Evolutionary conservation across 2,329 filamentous ascomycete species (phyloP).

Genomic region (Paecilomyces niveus): DNA sequence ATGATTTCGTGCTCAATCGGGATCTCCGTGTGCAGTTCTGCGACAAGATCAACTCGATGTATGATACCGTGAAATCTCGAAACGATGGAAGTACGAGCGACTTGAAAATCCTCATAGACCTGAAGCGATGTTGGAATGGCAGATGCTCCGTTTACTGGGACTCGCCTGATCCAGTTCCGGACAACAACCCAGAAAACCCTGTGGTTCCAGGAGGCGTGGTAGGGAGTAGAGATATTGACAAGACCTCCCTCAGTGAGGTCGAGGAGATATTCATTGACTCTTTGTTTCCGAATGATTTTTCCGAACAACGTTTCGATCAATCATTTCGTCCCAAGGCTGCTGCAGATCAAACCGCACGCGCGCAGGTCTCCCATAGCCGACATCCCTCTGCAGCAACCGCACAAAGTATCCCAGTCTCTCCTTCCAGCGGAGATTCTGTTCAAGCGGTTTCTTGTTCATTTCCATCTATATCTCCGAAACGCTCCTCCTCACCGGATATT

Average conservation of each 20-base stretch:
- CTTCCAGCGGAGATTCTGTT: constrained; percentile 45
- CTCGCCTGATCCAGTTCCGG: constrained; percentile 56
- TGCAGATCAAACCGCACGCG: neutral
- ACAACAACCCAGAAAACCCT: constrained; percentile 56
- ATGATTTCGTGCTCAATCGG: constrained; percentile 80
- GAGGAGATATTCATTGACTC: constrained; percentile 16
- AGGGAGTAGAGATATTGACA: constrained; percentile 49
- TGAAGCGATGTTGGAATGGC: constrained; percentile 96
- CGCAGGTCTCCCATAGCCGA: constrained; percentile 19
- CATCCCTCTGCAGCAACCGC: constrained; percentile 29
- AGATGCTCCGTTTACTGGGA: constrained; percentile 91
- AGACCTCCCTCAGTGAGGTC: constrained; percentile 26
- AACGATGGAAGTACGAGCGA: constrained; percentile 52
- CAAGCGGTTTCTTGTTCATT: constrained; percentile 56
- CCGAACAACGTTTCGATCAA: neutral
- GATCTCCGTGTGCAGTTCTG: constrained; percentile 72
- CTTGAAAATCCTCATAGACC: constrained; percentile 81
- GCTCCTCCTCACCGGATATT: constrained; percentile 23
- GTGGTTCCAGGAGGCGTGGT: constrained; percentile 70
- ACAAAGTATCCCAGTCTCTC: constrained; percentile 28
- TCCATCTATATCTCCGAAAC: constrained; percentile 41
- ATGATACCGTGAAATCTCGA: constrained; percentile 45
- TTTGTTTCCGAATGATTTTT: neutral
- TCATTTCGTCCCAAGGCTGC: neutral
- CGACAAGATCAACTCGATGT: constrained; percentile 63